These are phyloP conservation scores for Rhododendron ferrugineum DNA, from an alignment of 148 eudicot genomes.

Conservation along the genomic window DNA sequence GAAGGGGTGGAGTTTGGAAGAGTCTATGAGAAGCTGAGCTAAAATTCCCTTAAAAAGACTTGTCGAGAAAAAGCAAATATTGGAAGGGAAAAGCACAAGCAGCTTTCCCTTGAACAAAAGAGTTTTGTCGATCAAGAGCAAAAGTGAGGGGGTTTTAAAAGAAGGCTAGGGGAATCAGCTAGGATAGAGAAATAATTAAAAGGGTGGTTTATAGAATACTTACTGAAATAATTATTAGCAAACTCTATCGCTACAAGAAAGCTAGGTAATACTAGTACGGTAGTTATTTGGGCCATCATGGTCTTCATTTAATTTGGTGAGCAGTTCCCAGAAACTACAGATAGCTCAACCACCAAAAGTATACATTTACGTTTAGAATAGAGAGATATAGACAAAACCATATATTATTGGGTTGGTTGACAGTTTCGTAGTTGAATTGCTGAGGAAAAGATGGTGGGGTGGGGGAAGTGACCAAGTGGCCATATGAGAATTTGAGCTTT, in stretches of 20 bases:
- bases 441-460: not conserved
- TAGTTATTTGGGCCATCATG: not conserved
- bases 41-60: constrained; percentile 1
- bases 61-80: not conserved
- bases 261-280: constrained; percentile 8
- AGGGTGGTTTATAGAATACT: not conserved
- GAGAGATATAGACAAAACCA: not conserved
- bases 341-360: constrained; percentile 42
- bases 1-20: not conserved
- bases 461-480: constrained; percentile 13
- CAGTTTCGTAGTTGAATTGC: not conserved
- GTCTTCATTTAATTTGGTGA: constrained; percentile 29
- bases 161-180: not conserved
- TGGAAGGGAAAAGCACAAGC: not conserved
- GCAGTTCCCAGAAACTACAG: constrained; percentile 30
- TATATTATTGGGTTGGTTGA: not conserved
- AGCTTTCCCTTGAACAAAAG: not conserved
- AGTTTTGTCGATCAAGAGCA: not conserved
- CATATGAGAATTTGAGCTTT: constrained; percentile 12
- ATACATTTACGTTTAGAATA: not conserved
- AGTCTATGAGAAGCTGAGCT: constrained; percentile 24
- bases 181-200: not conserved
- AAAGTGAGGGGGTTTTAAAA: not conserved
- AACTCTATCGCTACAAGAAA: constrained; percentile 12
- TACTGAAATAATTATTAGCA: not conserved